Conservation (phyloP, 495 filamentous ascomycete genomes). For the Pyrenula aspistea region DNA sequence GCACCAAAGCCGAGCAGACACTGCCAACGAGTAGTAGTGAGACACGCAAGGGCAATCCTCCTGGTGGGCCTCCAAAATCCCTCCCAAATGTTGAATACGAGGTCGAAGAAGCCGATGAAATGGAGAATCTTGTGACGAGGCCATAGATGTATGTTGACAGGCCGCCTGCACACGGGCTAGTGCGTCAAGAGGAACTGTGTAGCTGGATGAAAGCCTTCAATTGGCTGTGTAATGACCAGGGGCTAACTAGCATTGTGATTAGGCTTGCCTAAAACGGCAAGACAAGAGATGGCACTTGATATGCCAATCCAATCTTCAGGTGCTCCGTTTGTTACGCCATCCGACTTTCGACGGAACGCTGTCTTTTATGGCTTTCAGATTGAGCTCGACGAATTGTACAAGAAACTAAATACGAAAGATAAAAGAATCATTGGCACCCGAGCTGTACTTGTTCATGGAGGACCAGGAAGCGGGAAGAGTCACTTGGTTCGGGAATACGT, state of each 20-base stretch:
- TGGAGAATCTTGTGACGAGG: slow-evolving; percentile 6
- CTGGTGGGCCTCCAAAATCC: slow-evolving; percentile 1
- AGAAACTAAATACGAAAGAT: slow-evolving; percentile 51
- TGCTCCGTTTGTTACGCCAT: slow-evolving; percentile 52
- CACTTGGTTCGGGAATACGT: slow-evolving; percentile 77
- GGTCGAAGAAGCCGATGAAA: slow-evolving; percentile 18
- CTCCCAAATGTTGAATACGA: slow-evolving; percentile 9
- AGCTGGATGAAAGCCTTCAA: neutral
- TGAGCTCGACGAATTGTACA: slow-evolving; percentile 56
- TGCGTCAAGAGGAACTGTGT: neutral
- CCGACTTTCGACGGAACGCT: slow-evolving; percentile 66
- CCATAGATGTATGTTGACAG: neutral
- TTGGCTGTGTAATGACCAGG: neutral
- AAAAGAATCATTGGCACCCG: slow-evolving; percentile 49
- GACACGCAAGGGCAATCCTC: neutral
- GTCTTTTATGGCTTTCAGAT: slow-evolving; percentile 64
- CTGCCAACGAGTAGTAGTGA: neutral
- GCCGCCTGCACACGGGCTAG: neutral
- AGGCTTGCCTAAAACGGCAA: neutral
- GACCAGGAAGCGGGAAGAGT: slow-evolving; percentile 71
- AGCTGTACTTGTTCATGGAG: slow-evolving; percentile 57
- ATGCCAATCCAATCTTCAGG: neutral
- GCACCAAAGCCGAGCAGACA: slow-evolving; percentile 5
- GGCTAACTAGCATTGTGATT: neutral
- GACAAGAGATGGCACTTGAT: neutral